These are phyloP conservation scores for Fraxinus cuspidata DNA, from an alignment of 257 asterid species.

Conservation along the genomic window DNA sequence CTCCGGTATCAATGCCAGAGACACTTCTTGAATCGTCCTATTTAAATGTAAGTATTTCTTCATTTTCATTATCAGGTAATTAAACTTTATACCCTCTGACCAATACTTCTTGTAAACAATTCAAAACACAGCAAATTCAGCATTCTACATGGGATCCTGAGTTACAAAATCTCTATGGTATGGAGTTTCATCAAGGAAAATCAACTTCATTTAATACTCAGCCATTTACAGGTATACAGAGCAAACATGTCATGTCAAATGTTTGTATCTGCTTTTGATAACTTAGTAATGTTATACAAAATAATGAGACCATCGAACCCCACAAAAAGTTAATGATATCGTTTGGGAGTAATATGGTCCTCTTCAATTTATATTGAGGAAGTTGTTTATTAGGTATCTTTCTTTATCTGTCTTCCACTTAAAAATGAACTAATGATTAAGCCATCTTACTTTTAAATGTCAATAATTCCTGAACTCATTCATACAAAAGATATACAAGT, in stretches of 20 bases:
- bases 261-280: constrained; percentile 13
- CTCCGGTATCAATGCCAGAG: constrained; percentile 57
- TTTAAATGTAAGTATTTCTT: constrained; percentile 44
- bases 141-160: constrained; percentile 69
- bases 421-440: constrained; percentile 27
- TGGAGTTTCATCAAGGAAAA: constrained; percentile 73
- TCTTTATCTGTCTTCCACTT: constrained; percentile 42
- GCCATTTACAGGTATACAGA: constrained; percentile 58
- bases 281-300: constrained; percentile 14
- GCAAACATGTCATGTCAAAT: constrained; percentile 25
- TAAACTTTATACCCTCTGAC: not conserved
- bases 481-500: constrained; percentile 2
- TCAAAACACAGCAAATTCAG: constrained; percentile 56
- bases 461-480: constrained; percentile 20
- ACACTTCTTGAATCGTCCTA: constrained; percentile 47
- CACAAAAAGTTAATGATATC: constrained; percentile 22
- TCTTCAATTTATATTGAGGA: constrained; percentile 20
- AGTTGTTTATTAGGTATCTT: constrained; percentile 38
- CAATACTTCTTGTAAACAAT: constrained; percentile 9
- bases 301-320: constrained; percentile 29
- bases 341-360: constrained; percentile 38
- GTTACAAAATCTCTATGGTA: constrained; percentile 48
- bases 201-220: constrained; percentile 53
- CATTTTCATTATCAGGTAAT: constrained; percentile 3
- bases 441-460: constrained; percentile 17